phyloP scores from a whole-genome alignment of 768 basidiomycete species.

The Favolaschia claudopus region DNA sequence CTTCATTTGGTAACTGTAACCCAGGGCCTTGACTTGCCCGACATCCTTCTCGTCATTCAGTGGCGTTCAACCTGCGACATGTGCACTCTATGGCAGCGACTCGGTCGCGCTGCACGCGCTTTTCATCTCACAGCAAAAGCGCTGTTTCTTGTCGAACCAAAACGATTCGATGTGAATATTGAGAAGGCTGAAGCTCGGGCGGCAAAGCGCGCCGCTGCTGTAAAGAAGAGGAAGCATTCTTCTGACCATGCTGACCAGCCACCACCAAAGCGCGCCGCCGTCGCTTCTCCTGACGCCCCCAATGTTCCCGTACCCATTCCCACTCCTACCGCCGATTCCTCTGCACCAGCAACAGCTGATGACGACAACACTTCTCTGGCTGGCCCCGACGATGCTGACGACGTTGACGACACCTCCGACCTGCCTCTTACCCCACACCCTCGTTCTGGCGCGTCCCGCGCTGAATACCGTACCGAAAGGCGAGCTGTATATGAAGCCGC shows the following conservation, averaged over 20 bases:
- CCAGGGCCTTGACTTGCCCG: slow-evolving; percentile 40
- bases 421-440: too few species aligned
- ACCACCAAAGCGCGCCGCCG: neutral
- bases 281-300: neutral
- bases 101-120: slow-evolving; percentile 33
- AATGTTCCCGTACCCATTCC: neutral
- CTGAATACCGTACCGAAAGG: too few species aligned
- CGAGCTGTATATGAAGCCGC: neutral
- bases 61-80: slow-evolving; percentile 30
- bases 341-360: too few species aligned
- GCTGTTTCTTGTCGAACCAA: slow-evolving; percentile 28
- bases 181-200: slow-evolving; percentile 11
- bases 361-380: too few species aligned
- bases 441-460: too few species aligned
- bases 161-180: slow-evolving; percentile 30
- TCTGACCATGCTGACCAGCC: neutral
- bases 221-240: neutral
- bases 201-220: neutral
- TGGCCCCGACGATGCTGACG: too few species aligned
- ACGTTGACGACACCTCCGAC: too few species aligned
- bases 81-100: slow-evolving; percentile 34
- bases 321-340: too few species aligned
- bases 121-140: slow-evolving; percentile 13
- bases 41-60: slow-evolving; percentile 39
- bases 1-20: neutral